Evolutionary conservation across 139 green algal genomes (phyloP).

Genomic region (Chlamydomonas urium): DNA sequence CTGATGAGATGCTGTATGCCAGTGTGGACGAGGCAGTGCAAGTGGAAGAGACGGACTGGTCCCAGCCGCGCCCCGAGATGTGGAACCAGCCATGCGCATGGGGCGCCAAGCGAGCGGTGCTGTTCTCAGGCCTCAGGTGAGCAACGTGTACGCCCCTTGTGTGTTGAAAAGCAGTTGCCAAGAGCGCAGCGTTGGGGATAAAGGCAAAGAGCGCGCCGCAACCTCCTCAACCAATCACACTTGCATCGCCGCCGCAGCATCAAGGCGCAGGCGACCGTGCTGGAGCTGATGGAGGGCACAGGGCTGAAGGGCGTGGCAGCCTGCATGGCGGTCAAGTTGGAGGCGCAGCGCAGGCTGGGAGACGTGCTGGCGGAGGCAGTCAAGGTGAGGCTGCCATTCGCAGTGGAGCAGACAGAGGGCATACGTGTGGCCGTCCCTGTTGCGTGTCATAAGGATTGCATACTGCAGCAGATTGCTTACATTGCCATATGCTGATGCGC

Average conservation of each 20-base stretch:
- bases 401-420: no score
- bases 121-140: slow-evolving; percentile 52
- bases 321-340: slow-evolving; percentile 30
- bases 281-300: slow-evolving; percentile 51
- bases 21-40: slow-evolving; percentile 27
- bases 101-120: slow-evolving; percentile 48
- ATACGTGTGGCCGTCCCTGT: no score
- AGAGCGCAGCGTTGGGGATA: no score
- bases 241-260: slow-evolving; percentile 22
- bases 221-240: no score
- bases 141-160: no score
- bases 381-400: slow-evolving; percentile 26
- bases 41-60: slow-evolving; percentile 42
- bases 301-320: slow-evolving; percentile 38
- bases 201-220: no score
- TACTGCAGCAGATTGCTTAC: no score
- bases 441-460: no score
- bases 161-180: no score
- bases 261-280: slow-evolving; percentile 32
- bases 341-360: slow-evolving; percentile 29
- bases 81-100: slow-evolving; percentile 32
- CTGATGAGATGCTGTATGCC: slow-evolving; percentile 35
- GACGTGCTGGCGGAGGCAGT: slow-evolving; percentile 56
- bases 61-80: slow-evolving; percentile 12
- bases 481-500: no score